Percentiles rank a stretch among this genome's conserved stretches.
phyloP scores from a whole-genome alignment of 495 filamentous ascomycete species.

The Melanomma pulvis-pyrius region DNA sequence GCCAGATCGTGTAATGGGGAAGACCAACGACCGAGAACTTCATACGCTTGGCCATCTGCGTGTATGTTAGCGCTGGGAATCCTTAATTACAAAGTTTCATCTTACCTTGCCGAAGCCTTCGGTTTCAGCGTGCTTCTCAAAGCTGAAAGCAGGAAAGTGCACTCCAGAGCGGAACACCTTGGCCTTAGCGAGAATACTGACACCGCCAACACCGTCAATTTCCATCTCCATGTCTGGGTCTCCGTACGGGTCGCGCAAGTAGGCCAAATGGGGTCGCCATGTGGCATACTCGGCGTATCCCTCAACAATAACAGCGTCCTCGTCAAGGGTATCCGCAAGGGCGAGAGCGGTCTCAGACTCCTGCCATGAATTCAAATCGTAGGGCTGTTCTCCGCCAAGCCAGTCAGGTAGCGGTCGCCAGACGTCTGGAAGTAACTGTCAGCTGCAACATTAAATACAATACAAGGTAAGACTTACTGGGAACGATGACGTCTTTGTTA shows the following conservation, averaged over 20 bases:
- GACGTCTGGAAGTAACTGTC: conserved; percentile 67
- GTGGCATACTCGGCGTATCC: conserved; percentile 99
- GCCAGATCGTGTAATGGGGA: conserved; percentile 99
- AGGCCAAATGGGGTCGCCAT: conserved; percentile 96
- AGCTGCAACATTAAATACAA: background rate
- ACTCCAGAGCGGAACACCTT: conserved; percentile 91
- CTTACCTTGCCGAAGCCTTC: conserved; percentile 97
- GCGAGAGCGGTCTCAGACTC: conserved; percentile 96
- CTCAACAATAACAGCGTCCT: conserved; percentile 99
- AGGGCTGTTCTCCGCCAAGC: conserved; percentile 98
- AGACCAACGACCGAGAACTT: conserved; percentile 93
- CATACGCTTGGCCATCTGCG: conserved; percentile 95
- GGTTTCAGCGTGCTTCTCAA: conserved; percentile 98
- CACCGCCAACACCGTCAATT: conserved; percentile 95
- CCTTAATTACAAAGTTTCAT: background rate
- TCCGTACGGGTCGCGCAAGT: conserved; percentile 94
- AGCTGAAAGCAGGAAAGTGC: conserved; percentile 98
- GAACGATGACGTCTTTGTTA: conserved; percentile 98
- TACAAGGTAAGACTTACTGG: conserved; percentile 69
- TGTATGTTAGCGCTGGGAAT: conserved; percentile 5
- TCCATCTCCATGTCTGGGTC: conserved; percentile 99
- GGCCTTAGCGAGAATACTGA: conserved; percentile 96
- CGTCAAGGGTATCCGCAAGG: conserved; percentile 91
- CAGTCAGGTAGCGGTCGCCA: conserved; percentile 98
- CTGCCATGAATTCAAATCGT: conserved; percentile 99